A percentile compares a stretch with the other conserved stretches of the same genome.
Conservation (phyloP, 208 protist genomes). For the Leishmania amazonensis region DNA sequence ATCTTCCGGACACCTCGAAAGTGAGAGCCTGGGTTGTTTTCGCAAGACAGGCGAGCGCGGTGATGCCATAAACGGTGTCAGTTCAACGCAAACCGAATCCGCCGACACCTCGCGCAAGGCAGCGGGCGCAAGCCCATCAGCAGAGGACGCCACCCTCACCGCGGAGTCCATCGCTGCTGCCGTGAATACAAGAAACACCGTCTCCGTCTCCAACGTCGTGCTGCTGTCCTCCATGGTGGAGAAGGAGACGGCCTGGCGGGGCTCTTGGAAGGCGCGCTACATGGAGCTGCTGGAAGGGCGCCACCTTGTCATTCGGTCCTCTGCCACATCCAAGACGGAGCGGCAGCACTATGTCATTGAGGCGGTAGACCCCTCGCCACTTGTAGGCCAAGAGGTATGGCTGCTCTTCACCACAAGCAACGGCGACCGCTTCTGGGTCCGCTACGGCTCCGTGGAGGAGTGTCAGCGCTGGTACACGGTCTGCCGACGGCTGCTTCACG, state of each 20-base stretch:
- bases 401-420: conserved; percentile 58
- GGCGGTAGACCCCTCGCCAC: conserved; percentile 43
- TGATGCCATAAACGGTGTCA: not conserved
- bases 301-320: conserved; percentile 55
- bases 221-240: conserved; percentile 49
- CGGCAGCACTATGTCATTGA: conserved; percentile 56
- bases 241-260: conserved; percentile 70
- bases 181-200: not conserved
- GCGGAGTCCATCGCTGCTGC: conserved; percentile 12
- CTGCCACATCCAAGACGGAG: conserved; percentile 21
- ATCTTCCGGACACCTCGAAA: not conserved
- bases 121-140: not conserved
- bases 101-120: conserved; percentile 1
- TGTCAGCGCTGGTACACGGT: conserved; percentile 49
- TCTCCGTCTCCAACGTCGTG: conserved; percentile 9
- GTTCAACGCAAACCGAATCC: not conserved
- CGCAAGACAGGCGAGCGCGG: not conserved
- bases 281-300: conserved; percentile 57
- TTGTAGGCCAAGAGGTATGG: conserved; percentile 28
- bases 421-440: conserved; percentile 73
- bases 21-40: conserved; percentile 3
- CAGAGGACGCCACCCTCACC: conserved; percentile 14
- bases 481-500: conserved; percentile 35
- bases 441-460: conserved; percentile 45
- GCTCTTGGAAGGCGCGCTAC: conserved; percentile 60